Percentiles rank a stretch among this genome's conserved stretches.
phyloP scores from a whole-genome alignment of 23 red algal species.

The Cyanidioschyzon merolae region DNA sequence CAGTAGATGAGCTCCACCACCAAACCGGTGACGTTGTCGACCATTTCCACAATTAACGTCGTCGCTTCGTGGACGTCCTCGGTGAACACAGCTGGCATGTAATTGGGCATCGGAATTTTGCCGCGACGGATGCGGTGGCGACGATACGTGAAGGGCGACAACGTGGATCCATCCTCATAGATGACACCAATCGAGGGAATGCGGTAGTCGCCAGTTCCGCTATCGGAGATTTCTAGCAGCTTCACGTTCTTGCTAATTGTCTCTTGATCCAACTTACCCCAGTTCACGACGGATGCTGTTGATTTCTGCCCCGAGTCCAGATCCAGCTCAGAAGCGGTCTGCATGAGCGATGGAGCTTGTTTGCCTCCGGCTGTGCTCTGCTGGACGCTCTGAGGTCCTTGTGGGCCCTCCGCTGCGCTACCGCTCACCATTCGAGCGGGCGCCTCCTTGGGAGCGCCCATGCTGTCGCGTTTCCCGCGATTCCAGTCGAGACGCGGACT shows the following conservation, averaged over 20 bases:
- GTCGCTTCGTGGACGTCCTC: conserved; percentile 59
- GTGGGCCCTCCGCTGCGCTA: neutral
- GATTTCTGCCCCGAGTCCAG: neutral
- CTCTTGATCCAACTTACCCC: conserved; percentile 82
- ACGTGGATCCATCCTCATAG: conserved; percentile 66
- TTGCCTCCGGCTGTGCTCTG: neutral
- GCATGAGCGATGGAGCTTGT: neutral
- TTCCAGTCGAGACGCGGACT: neutral
- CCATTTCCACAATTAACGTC: conserved; percentile 86
- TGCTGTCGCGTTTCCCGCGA: neutral
- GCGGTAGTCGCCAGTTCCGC: conserved; percentile 84
- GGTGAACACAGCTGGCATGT: conserved; percentile 60
- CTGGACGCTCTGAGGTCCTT: neutral
- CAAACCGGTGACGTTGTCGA: conserved; percentile 51
- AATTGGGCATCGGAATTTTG: conserved; percentile 43
- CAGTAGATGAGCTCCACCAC: conserved; percentile 56
- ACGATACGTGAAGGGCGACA: conserved; percentile 71
- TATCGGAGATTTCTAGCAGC: conserved; percentile 85
- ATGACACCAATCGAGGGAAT: conserved; percentile 52
- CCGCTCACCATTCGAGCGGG: neutral
- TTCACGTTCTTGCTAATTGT: conserved; percentile 81
- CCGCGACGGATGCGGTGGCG: conserved; percentile 57
- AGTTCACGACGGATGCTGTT: conserved; percentile 28
- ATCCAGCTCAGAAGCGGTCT: conserved; percentile 1
- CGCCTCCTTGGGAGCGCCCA: neutral